Evolutionary conservation across 2,329 filamentous ascomycete genomes (phyloP).

Genomic region (Xylaria sp.): DNA sequence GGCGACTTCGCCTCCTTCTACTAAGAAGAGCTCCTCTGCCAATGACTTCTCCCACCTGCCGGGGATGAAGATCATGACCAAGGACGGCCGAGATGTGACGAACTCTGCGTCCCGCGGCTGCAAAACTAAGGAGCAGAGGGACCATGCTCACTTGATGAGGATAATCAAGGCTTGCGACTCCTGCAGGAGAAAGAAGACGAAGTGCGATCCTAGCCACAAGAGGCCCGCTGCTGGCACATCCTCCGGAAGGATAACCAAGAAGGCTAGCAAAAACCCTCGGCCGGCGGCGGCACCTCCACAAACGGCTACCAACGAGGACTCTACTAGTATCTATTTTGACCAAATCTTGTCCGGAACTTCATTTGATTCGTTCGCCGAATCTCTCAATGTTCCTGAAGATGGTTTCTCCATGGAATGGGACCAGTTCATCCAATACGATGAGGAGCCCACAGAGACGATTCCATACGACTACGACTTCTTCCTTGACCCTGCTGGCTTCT

Average conservation of each 20-base stretch:
- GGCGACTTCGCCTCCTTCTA: constrained; percentile 45
- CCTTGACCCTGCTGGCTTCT: constrained; percentile 56
- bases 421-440: constrained; percentile 60
- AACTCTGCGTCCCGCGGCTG: constrained; percentile 70
- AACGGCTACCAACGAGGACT: constrained; percentile 29
- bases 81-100: constrained; percentile 71
- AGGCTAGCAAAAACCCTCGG: constrained; percentile 40
- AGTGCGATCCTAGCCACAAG: constrained; percentile 70
- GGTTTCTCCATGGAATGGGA: constrained; percentile 55
- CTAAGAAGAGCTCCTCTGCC: constrained; percentile 46
- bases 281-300: constrained; percentile 42
- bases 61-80: constrained; percentile 75
- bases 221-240: constrained; percentile 55
- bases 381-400: constrained; percentile 29
- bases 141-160: constrained; percentile 74
- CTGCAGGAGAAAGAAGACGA: constrained; percentile 72
- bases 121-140: constrained; percentile 75
- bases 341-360: constrained; percentile 35
- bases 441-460: constrained; percentile 50
- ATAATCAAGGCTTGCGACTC: constrained; percentile 74
- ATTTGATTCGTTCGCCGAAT: constrained; percentile 41
- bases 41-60: constrained; percentile 65
- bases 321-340: constrained; percentile 36
- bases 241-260: constrained; percentile 56
- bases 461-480: constrained; percentile 60